These are phyloP conservation scores for Termitomyces sp. DNA, from an alignment of 768 basidiomycete species.

Conservation along the genomic window DNA sequence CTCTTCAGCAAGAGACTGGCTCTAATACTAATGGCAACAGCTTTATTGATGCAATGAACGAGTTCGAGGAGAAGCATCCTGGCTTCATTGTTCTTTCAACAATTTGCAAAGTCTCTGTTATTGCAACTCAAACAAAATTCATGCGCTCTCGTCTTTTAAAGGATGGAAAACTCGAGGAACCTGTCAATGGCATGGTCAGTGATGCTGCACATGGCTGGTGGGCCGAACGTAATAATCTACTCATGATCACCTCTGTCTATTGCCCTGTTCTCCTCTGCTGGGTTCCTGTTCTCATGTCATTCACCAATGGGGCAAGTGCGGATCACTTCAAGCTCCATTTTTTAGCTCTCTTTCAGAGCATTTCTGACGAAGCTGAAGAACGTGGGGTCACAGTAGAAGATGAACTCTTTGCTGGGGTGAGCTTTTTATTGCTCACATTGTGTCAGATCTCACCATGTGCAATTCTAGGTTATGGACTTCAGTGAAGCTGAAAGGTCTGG, in stretches of 20 bases:
- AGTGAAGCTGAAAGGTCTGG: conserved; percentile 6
- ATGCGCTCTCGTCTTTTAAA: conserved; percentile 27
- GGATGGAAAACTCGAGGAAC: conserved; percentile 1
- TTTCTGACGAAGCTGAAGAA: conserved; percentile 18
- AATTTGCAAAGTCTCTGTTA: conserved; percentile 19
- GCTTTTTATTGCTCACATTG: neutral
- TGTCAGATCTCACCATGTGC: too few species aligned
- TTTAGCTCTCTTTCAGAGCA: conserved; percentile 23
- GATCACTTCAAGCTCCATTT: conserved; percentile 31
- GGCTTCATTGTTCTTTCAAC: conserved; percentile 17
- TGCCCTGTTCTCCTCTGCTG: conserved; percentile 24
- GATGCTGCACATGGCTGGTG: conserved; percentile 36
- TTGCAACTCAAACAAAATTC: conserved; percentile 23
- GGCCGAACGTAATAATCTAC: conserved; percentile 21
- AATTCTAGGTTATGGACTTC: conserved; percentile 8
- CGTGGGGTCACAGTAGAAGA: neutral
- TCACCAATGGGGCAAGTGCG: conserved; percentile 28
- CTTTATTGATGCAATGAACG: conserved; percentile 13
- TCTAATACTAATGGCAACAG: neutral
- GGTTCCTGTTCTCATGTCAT: conserved; percentile 31
- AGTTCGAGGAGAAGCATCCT: conserved; percentile 13
- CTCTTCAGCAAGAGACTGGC: neutral
- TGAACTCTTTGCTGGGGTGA: conserved; percentile 3
- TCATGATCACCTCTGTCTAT: conserved; percentile 29
- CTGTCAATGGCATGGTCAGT: conserved; percentile 31